A percentile compares a stretch with the other conserved stretches of the same genome.
Conservation (phyloP, 2,329 filamentous ascomycete species). For the Chrysosporium queenslandicum region DNA sequence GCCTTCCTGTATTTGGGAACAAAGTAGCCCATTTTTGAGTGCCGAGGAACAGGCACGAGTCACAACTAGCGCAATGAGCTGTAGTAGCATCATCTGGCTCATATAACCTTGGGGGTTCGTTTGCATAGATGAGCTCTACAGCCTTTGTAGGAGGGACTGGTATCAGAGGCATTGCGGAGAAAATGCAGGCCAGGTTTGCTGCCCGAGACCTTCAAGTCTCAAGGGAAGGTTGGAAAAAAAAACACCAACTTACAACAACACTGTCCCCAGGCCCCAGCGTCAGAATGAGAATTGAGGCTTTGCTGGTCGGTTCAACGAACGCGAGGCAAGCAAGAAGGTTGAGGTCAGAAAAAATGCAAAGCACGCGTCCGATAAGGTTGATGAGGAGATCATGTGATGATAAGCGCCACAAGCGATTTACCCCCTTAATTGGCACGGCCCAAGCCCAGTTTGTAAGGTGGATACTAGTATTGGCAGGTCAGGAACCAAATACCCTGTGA, state of each 20-base stretch:
- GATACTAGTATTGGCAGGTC: too few species aligned
- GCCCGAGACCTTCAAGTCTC: background rate
- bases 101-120: constrained; percentile 2
- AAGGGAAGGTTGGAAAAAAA: too few species aligned
- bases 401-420: background rate
- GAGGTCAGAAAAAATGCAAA: background rate
- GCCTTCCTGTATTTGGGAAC: constrained; percentile 2
- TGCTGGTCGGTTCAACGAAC: too few species aligned
- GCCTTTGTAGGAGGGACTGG: constrained; percentile 3
- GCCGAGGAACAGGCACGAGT: background rate
- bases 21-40: constrained; percentile 1
- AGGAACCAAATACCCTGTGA: too few species aligned
- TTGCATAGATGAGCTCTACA: constrained; percentile 9
- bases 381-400: background rate
- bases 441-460: too few species aligned
- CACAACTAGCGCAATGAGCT: background rate
- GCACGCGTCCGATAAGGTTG: background rate
- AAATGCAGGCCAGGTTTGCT: background rate
- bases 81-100: constrained; percentile 7
- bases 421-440: too few species aligned
- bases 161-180: constrained; percentile 2
- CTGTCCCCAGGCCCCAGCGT: too few species aligned
- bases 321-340: background rate
- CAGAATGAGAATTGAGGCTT: too few species aligned
- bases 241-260: too few species aligned